Evolutionary conservation across 495 filamentous ascomycete genomes (phyloP), one percentile per base, ranked within the genome.

Genomic region (Tuber melanosporum): DNA sequence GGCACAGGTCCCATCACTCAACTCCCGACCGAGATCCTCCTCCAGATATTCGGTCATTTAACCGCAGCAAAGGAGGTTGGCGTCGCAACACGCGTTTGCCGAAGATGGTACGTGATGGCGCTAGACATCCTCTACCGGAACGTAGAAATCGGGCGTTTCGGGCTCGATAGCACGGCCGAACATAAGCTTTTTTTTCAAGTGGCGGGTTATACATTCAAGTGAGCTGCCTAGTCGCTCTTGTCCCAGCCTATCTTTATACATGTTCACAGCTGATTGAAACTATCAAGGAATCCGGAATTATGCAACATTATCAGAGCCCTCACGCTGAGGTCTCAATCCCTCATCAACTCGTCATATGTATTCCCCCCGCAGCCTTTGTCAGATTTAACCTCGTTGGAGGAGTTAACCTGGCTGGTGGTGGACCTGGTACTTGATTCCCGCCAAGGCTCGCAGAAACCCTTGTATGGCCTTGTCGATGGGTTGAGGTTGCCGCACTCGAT

Each of bases 61-160:
- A 26, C 26, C 14, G 26, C 57, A 0, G 57, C 57, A 17, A 66
- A 19, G 5, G 57, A 70, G 8, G 39, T 77, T 22, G 19, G 45
- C 10, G 22, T 26, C 7, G 22, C 52, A 9, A 62, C 74, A 4
- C 74, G 66, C 17, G 72, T 77, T 17, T 71, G 75, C 32, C 26
- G 47, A 36, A 69, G 46, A 1, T 74, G 77, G 77, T 71, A 79
- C 52, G 15, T 45, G 20, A 66, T 45, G 26, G 75, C 42, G 15
- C 12, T 79, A 1, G 71, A 75, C 9, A 45, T 70, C 10, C 71
- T 79, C n/a, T 77, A 79, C 36, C 22, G 66, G 14, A 49, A 46
- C 2, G 3, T 72, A 1, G 41, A 66, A 2, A 32, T 49, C 3
- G 69, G 71, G 14, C 12, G 17, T 3, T 77, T 72, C 8, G 20